A percentile compares a stretch with the other conserved stretches of the same genome.
Evolutionary conservation across 768 basidiomycete genomes (phyloP).

Genomic region (Hemileccinum rubropunctum): DNA sequence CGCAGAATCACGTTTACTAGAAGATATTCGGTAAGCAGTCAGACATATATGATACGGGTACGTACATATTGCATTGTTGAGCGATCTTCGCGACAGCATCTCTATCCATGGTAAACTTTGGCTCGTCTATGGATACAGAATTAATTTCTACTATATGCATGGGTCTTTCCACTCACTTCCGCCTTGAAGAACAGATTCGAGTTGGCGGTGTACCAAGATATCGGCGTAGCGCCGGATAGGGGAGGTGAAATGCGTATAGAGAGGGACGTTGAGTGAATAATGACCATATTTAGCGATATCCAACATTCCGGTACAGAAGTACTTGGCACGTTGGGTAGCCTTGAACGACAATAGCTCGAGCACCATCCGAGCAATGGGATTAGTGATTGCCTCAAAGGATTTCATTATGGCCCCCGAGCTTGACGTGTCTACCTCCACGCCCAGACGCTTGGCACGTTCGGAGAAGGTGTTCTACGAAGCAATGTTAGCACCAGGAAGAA

Average conservation of each 20-base stretch:
- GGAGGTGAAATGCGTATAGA: slow-evolving; percentile 93
- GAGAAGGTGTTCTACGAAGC: slow-evolving; percentile 61
- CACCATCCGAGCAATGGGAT: slow-evolving; percentile 72
- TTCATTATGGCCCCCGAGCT: slow-evolving; percentile 80
- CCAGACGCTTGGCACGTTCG: slow-evolving; percentile 81
- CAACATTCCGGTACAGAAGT: slow-evolving; percentile 99
- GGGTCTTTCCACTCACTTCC: slow-evolving; percentile 44
- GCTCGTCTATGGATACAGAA: slow-evolving; percentile 46
- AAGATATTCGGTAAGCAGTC: slow-evolving; percentile 7
- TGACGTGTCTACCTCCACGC: slow-evolving; percentile 76
- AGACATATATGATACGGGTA: slow-evolving; percentile 7
- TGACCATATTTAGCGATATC: slow-evolving; percentile 98
- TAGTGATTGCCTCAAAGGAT: slow-evolving; percentile 71
- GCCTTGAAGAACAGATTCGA: slow-evolving; percentile 82
- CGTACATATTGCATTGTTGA: slow-evolving; percentile 96
- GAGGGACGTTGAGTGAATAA: slow-evolving; percentile 83
- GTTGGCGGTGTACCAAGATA: slow-evolving; percentile 91
- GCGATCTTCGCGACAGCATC: slow-evolving; percentile 97
- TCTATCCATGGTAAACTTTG: slow-evolving; percentile 95
- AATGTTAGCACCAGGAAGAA: slow-evolving; percentile 8
- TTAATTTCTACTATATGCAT: slow-evolving; percentile 2
- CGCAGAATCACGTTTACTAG: slow-evolving; percentile 90
- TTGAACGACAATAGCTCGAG: slow-evolving; percentile 84
- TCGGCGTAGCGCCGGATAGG: slow-evolving; percentile 95
- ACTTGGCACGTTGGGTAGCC: slow-evolving; percentile 93